A percentile compares a stretch with the other conserved stretches of the same genome.
These are phyloP conservation scores for Sugiyamaella americana DNA, from an alignment of 805 yeast genomes.

Conservation along the genomic window DNA sequence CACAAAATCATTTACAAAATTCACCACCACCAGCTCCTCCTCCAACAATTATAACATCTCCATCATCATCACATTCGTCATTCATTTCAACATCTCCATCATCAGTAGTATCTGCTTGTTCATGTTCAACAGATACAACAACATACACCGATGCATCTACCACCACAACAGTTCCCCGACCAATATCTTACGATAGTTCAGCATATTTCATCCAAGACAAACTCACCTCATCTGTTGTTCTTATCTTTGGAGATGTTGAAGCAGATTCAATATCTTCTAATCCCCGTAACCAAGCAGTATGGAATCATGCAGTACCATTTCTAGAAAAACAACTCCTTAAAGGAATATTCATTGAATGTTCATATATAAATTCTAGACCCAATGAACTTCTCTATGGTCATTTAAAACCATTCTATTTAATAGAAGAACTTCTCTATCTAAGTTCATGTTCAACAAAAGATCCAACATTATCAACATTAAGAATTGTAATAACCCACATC, in stretches of 20 bases:
- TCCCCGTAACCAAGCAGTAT: slow-evolving; percentile 40
- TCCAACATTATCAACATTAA: not conserved
- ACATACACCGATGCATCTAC: not conserved
- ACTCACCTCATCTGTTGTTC: slow-evolving; percentile 34
- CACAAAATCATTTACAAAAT: not conserved
- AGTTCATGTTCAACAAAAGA: slow-evolving; percentile 1
- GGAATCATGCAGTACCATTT: slow-evolving; percentile 50
- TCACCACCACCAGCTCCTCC: not conserved
- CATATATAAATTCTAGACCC: slow-evolving; percentile 44
- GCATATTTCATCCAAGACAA: slow-evolving; percentile 51
- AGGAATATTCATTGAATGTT: slow-evolving; percentile 73
- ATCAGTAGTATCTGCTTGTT: not conserved
- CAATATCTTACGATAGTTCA: slow-evolving; percentile 40
- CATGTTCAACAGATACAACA: not conserved
- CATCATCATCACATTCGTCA: not conserved
- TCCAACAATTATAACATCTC: not conserved
- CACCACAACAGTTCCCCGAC: slow-evolving; percentile 2
- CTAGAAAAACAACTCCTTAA: slow-evolving; percentile 39
- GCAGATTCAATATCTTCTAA: slow-evolving; percentile 47
- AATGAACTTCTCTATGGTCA: slow-evolving; percentile 67
- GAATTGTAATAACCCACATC: slow-evolving; percentile 43
- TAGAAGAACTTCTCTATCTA: slow-evolving; percentile 45
- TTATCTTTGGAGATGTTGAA: slow-evolving; percentile 83
- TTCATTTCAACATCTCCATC: not conserved
- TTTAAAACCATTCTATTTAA: slow-evolving; percentile 58